Percentiles rank a stretch among this genome's conserved stretches.
Conservation (phyloP, 2,329 filamentous ascomycete species). For the Sclerotinia borealis region DNA sequence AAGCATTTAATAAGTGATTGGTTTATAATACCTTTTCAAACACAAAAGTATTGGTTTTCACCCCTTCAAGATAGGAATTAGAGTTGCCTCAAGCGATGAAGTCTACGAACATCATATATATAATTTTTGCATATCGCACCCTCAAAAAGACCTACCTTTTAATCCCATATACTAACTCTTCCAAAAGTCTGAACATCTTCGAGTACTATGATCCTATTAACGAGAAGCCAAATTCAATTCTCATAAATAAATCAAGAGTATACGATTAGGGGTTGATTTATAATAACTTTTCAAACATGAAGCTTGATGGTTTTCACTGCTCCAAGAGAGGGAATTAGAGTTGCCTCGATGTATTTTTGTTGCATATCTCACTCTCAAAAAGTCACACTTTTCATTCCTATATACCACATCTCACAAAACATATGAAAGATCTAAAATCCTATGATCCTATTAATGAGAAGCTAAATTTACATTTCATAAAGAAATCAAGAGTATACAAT, state of each 20-base stretch:
- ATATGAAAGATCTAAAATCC: background rate
- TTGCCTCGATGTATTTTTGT: background rate
- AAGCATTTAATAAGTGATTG: background rate
- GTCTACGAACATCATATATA: too few species aligned
- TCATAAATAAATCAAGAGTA: background rate
- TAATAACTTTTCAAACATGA: background rate
- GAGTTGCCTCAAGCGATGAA: background rate
- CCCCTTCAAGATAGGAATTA: background rate
- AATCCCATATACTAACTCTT: background rate
- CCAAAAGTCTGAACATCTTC: background rate
- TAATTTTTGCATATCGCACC: background rate
- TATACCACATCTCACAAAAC: background rate
- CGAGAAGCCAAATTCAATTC: too few species aligned
- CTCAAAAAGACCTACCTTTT: background rate
- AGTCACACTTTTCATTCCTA: background rate
- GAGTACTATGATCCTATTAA: background rate
- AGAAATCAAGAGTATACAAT: background rate
- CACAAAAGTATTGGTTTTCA: background rate
- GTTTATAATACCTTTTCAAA: background rate
- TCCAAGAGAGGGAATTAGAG: background rate
- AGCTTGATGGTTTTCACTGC: background rate
- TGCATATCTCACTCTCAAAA: background rate
- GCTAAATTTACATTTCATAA: too few species aligned
- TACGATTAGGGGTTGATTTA: background rate
- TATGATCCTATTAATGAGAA: background rate